Evolutionary conservation across 768 basidiomycete genomes (phyloP).

Genomic region (button mushroom (Agaricus bisporus)): DNA sequence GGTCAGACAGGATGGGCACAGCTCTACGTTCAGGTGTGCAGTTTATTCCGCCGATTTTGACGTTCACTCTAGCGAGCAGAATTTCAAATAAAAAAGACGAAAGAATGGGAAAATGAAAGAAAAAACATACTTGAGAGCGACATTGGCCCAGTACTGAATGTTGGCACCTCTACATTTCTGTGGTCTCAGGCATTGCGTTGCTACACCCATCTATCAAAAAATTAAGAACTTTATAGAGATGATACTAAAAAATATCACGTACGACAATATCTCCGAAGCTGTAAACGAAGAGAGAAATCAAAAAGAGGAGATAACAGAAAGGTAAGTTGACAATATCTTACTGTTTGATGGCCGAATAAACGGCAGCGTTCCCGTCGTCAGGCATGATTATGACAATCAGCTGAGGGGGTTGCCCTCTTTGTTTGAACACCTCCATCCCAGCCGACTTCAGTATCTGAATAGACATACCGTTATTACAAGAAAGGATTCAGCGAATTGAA

Average conservation of each 20-base stretch:
- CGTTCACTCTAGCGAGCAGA: slow-evolving; percentile 57
- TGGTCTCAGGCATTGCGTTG: slow-evolving; percentile 72
- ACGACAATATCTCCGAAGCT: slow-evolving; percentile 61
- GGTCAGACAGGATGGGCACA: slow-evolving; percentile 53
- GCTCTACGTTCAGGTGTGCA: slow-evolving; percentile 59
- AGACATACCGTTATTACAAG: slow-evolving; percentile 23
- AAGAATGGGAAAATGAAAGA: background rate
- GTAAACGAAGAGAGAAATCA: background rate
- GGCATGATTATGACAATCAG: slow-evolving; percentile 59
- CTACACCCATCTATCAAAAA: slow-evolving; percentile 55
- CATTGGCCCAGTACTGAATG: slow-evolving; percentile 74
- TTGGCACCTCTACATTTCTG: slow-evolving; percentile 58
- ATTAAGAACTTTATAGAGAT: background rate
- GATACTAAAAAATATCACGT: background rate
- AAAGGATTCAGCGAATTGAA: background rate
- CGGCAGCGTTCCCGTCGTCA: slow-evolving; percentile 7
- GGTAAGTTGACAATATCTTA: background rate
- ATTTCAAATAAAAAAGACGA: background rate
- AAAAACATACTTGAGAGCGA: slow-evolving; percentile 60
- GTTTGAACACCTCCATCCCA: slow-evolving; percentile 38
- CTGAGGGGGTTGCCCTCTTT: slow-evolving; percentile 35
- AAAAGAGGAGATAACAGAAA: background rate
- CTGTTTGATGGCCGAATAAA: slow-evolving; percentile 13
- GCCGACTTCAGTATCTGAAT: slow-evolving; percentile 41
- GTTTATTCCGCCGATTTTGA: slow-evolving; percentile 80